Evolutionary conservation across 805 yeast species (phyloP).

Genomic region (Cyberlindnera lachancei): DNA sequence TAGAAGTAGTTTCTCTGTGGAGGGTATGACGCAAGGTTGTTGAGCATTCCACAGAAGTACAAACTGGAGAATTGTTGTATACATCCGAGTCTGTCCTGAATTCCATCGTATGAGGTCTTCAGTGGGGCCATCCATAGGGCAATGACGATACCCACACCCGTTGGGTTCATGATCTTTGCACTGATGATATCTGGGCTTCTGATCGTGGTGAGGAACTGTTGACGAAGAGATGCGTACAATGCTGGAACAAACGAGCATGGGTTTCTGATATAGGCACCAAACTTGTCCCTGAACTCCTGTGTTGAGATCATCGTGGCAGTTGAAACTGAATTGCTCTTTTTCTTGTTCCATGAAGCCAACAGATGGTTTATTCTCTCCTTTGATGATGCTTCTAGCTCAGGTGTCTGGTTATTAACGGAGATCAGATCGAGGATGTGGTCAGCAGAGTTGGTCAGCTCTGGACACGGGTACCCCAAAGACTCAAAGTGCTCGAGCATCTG

Average conservation of each 20-base stretch:
- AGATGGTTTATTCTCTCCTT: slow-evolving; percentile 12
- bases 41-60: slow-evolving; percentile 76
- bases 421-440: slow-evolving; percentile 71
- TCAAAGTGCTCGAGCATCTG: slow-evolving; percentile 43
- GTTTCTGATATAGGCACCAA: slow-evolving; percentile 10
- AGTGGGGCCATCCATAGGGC: slow-evolving; percentile 63
- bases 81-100: slow-evolving; percentile 65
- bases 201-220: slow-evolving; percentile 23
- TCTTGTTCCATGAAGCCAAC: slow-evolving; percentile 11
- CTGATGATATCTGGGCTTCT: slow-evolving; percentile 49
- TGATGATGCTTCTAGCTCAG: slow-evolving; percentile 10
- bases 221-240: slow-evolving; percentile 13
- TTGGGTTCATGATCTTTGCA: slow-evolving; percentile 59
- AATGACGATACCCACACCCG: slow-evolving; percentile 61
- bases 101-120: slow-evolving; percentile 37
- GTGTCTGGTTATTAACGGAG: slow-evolving; percentile 29
- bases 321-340: neutral
- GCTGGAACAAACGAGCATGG: slow-evolving; percentile 17
- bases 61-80: slow-evolving; percentile 67
- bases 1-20: slow-evolving; percentile 68
- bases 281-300: slow-evolving; percentile 9
- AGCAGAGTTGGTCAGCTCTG: slow-evolving; percentile 60
- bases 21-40: slow-evolving; percentile 72
- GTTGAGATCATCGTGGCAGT: slow-evolving; percentile 3
- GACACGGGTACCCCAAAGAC: slow-evolving; percentile 46